Evolutionary conservation across 306 rosid species (phyloP), one percentile per base, ranked within the genome.

Genomic region (Boehmeria nivea): DNA sequence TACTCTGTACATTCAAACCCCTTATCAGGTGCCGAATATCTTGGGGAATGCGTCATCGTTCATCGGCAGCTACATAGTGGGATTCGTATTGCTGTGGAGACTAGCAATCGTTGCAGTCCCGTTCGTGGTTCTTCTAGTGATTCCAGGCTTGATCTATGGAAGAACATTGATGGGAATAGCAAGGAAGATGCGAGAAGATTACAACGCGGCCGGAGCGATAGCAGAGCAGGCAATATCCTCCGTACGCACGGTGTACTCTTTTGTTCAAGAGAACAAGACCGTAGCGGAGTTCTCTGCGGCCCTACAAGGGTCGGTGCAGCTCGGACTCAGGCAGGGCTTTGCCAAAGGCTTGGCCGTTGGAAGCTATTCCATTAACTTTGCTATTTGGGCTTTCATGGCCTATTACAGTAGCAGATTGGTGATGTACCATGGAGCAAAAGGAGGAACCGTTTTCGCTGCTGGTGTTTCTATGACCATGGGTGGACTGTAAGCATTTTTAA

Each of bases 341-440:
- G 87, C 89, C 2, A 90, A 90, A 76, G 97, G 97, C 11, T 72
- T 90, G 47, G 97, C 94, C 36, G 70, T 84, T 3, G 95, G 97
- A 69, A 86, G 97, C 69, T 81, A 76, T 44, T 87, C 94, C 18
- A 12, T 81, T 8, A 86, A 78, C 2, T 87, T 87, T 24, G 98
- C 83, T 1, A 84, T 82, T 9, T 91, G 98, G 98, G 69, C 95
- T 1, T 82, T 91, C 76, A 76, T 84, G 73, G 52, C 72, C 4
- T 91, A 61, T 44, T 91, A 82, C 55, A 96, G 94, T 15, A 91
- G 98, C 61, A 75, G 82, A 71, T 24, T 84, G 79, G 96, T 91
- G 61, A 84, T 91, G 98, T 82, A 84, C 65, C 91, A 84, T 28
- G 86, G 86, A 8, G 87, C 91, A 20, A 57, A 57, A 38, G 98